Conservation (phyloP, 2,329 filamentous ascomycete genomes). For the Ophiosphaerella herpotricha region DNA sequence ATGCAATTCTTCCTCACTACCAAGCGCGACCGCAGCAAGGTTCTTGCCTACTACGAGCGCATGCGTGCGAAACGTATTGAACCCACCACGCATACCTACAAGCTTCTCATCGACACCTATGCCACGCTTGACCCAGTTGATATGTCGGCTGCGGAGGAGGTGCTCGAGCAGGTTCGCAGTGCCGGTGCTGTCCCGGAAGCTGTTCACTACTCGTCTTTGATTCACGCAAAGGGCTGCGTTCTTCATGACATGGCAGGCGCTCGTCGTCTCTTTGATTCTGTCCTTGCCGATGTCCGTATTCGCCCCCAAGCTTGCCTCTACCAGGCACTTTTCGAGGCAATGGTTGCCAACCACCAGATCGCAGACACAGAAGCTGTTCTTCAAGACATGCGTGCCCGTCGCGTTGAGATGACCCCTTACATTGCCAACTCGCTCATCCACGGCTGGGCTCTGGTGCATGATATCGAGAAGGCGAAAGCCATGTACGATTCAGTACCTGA, state of each 20-base stretch:
- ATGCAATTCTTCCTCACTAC: constrained; percentile 99
- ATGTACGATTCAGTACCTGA: constrained; percentile 81
- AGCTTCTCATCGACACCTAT: constrained; percentile 93
- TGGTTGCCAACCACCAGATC: constrained; percentile 93
- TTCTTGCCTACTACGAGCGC: constrained; percentile 90
- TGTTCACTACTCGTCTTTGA: constrained; percentile 92
- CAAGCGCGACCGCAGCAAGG: constrained; percentile 93
- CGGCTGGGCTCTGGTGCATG: constrained; percentile 85
- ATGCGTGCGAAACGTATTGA: constrained; percentile 87
- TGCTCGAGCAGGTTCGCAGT: constrained; percentile 77
- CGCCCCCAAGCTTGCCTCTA: constrained; percentile 83
- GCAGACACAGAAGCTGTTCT: constrained; percentile 72
- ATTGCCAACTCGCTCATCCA: constrained; percentile 98
- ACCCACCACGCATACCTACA: constrained; percentile 95
- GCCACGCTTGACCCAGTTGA: constrained; percentile 91
- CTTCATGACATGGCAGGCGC: constrained; percentile 89
- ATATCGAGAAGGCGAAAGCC: constrained; percentile 75
- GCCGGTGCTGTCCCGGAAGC: constrained; percentile 80
- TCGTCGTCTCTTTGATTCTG: constrained; percentile 77
- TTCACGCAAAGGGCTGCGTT: constrained; percentile 94
- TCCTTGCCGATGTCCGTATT: constrained; percentile 70
- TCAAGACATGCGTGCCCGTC: constrained; percentile 71
- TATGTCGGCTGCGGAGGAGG: constrained; percentile 82
- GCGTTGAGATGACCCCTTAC: constrained; percentile 89
- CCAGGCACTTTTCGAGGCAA: constrained; percentile 94